Base-by-base conservation (phyloP, 2,329 filamentous ascomycete species). In the Neoscytalidium dimidiatum region DNA sequence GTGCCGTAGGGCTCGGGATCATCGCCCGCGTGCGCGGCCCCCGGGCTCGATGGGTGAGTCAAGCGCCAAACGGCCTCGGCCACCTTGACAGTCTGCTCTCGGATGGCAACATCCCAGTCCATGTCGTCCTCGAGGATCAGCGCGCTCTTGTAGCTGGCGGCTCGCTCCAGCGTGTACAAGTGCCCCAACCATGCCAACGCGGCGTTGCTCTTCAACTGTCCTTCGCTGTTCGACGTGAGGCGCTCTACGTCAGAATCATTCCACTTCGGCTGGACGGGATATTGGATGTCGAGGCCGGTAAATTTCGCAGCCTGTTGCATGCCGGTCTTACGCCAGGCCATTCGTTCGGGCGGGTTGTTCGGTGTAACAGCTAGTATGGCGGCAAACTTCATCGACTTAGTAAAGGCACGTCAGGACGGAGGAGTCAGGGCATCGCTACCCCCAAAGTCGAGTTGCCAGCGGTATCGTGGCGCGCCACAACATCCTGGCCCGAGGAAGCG, bases 1-100 rank as follows among this genome's bases (percentile, higher is more conserved):
- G 74, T 69, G 1, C 72, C 76, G 56, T 75, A 77, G 0, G 74
- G 74, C 2, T 69, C 7, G 4, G 1, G 3, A 8, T 23, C n/a
- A 13, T 48, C 17, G 26, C 19, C 7, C 13, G 1, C 33, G 5
- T n/a, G 33, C 1, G 33, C 19, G n/a, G 14, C 19, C 7, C 8
- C 19, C 3, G 7, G 3, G 7, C 9, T 11, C 0, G 19, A 2
- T 14, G 26, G 28, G 21, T 65, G 62, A 7, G 69, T 52, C 26
- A 62, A 62, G 13, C 63, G 66, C n/a, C 35, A 28, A 4, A 58
- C 51, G 5, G 68, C 69, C 23, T 65, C 64, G 9, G 68, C 67
- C 38, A 69, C 65, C 23, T 67, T 64, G 35, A 66, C 61, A 61
- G 66, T 64, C 57, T 70, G 69, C 14, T 62, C 33, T 31, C 64